A percentile compares a stretch with the other conserved stretches of the same genome.
These are phyloP conservation scores for Thermothielavioides terrestris DNA, from an alignment of 495 filamentous ascomycete genomes.

Conservation along the genomic window DNA sequence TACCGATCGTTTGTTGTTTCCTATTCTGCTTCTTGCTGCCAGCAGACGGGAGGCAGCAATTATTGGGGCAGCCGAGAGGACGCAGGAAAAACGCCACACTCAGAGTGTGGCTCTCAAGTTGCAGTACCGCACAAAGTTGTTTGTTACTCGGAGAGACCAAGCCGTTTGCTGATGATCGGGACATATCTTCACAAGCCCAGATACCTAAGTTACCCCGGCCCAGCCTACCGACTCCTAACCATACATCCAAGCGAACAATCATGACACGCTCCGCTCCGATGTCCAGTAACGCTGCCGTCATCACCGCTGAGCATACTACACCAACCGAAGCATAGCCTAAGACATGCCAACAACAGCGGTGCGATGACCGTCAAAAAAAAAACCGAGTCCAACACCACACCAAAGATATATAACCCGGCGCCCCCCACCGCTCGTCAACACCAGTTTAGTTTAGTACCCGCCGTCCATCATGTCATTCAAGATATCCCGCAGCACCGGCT, in stretches of 20 bases:
- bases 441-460: constrained; percentile 11
- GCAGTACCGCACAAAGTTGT: too few relatives aligned
- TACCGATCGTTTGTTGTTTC: too few relatives aligned
- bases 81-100: too few relatives aligned
- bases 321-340: constrained; percentile 5
- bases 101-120: too few relatives aligned
- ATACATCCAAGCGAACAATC: constrained; percentile 1
- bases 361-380: background rate
- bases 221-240: background rate
- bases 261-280: background rate
- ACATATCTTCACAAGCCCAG: too few relatives aligned
- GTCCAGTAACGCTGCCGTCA: constrained; percentile 4
- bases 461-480: constrained; percentile 40
- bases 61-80: too few relatives aligned
- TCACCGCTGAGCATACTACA: constrained; percentile 5
- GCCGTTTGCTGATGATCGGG: too few relatives aligned
- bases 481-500: constrained; percentile 39
- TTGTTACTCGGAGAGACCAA: too few relatives aligned
- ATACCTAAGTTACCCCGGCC: background rate
- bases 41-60: too few relatives aligned
- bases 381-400: background rate
- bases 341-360: background rate
- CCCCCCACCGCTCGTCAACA: too few relatives aligned
- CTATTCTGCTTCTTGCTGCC: too few relatives aligned
- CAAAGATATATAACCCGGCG: background rate